Conservation (phyloP, 148 eudicot genomes). For the Dysphania ambrosioides region DNA sequence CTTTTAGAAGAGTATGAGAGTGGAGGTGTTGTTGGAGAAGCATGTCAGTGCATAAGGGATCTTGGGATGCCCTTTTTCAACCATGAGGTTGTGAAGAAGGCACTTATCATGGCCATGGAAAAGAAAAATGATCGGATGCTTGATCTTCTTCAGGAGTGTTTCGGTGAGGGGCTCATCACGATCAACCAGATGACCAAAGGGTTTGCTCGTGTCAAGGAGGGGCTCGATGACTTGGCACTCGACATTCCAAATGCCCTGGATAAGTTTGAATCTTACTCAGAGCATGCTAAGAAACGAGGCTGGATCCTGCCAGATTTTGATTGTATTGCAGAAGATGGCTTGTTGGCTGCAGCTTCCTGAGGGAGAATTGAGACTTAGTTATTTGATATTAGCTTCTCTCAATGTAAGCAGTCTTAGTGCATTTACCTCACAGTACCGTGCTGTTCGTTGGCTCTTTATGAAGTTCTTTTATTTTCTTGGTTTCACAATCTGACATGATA, state of each 20-base stretch:
- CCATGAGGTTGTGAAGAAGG: constrained; percentile 97
- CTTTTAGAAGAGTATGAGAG: constrained; percentile 85
- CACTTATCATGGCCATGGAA: constrained; percentile 96
- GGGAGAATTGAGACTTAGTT: not conserved
- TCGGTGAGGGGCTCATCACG: constrained; percentile 78
- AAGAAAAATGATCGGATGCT: constrained; percentile 89
- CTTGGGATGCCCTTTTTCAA: constrained; percentile 93
- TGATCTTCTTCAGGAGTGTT: constrained; percentile 72
- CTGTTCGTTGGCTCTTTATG: constrained; percentile 17
- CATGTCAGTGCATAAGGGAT: constrained; percentile 88
- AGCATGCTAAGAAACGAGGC: constrained; percentile 52
- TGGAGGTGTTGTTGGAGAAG: constrained; percentile 80
- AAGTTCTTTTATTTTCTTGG: constrained; percentile 7
- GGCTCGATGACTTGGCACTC: constrained; percentile 87
- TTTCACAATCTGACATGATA: constrained; percentile 18
- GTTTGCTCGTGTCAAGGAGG: constrained; percentile 66
- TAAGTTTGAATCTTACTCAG: constrained; percentile 53
- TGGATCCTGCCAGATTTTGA: constrained; percentile 65
- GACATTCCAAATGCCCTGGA: constrained; percentile 84
- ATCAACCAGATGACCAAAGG: constrained; percentile 93
- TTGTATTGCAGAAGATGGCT: constrained; percentile 9
- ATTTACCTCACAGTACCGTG: constrained; percentile 3
- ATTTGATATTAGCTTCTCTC: constrained; percentile 14
- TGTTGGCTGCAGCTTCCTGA: constrained; percentile 28
- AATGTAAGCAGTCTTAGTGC: constrained; percentile 11